A percentile compares a stretch with the other conserved stretches of the same genome.
phyloP scores from a whole-genome alignment of 2,329 filamentous ascomycete genomes.

The Coccinonectria pachysandricola region DNA sequence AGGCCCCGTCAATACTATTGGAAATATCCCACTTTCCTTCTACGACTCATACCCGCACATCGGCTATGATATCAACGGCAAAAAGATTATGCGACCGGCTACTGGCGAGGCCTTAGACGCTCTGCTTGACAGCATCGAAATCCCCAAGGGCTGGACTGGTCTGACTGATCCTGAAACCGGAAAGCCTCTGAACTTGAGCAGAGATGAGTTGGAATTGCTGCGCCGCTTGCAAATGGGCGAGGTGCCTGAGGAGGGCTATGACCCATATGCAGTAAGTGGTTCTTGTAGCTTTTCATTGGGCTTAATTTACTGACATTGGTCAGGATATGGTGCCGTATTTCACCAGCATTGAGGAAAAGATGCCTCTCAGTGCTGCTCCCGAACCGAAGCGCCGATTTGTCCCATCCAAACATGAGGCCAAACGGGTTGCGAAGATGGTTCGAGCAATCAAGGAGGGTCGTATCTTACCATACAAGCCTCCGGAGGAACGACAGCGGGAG shows the following conservation, averaged over 20 bases:
- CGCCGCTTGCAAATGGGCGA: conserved; percentile 84
- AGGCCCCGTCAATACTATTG: conserved; percentile 79
- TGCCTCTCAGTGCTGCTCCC: conserved; percentile 89
- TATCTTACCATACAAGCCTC: conserved; percentile 81
- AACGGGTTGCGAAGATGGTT: conserved; percentile 94
- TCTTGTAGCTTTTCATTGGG: no score
- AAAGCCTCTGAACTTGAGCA: conserved; percentile 77
- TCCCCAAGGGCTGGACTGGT: conserved; percentile 95
- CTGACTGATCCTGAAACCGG: conserved; percentile 89
- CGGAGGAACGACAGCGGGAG: conserved; percentile 55
- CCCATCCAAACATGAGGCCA: conserved; percentile 93
- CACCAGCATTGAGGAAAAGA: conserved; percentile 77
- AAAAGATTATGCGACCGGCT: conserved; percentile 92
- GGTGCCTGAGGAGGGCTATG: conserved; percentile 75
- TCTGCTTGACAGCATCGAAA: conserved; percentile 87
- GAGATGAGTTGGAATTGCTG: conserved; percentile 81
- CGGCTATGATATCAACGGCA: conserved; percentile 97
- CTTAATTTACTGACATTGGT: conserved; percentile 10
- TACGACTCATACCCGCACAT: conserved; percentile 98
- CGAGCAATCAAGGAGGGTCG: conserved; percentile 89
- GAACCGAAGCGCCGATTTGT: conserved; percentile 94
- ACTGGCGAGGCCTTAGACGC: conserved; percentile 90
- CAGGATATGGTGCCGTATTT: conserved; percentile 88
- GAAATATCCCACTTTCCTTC: conserved; percentile 85
- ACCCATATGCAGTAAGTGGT: conserved; percentile 69